Percentiles rank a stretch among this genome's conserved stretches.
phyloP scores from a whole-genome alignment of 352 stramenopile species.

The Phytophthora podocarpi region DNA sequence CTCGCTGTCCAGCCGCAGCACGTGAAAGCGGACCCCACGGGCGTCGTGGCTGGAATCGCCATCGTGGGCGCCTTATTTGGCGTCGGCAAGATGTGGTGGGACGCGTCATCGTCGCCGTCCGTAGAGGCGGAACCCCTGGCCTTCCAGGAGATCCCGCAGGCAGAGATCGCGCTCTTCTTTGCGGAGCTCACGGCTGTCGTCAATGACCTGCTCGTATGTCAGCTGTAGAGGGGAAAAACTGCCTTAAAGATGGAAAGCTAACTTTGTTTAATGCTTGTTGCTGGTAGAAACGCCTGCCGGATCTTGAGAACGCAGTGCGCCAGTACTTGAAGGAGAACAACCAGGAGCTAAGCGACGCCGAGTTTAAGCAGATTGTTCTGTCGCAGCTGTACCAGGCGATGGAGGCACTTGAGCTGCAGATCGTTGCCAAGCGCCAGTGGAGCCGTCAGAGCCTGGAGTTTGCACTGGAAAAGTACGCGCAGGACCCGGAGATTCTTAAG shows the following conservation, averaged over 20 bases:
- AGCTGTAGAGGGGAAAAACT: background rate
- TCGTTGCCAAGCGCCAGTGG: slow-evolving; percentile 70
- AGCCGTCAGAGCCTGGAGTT: slow-evolving; percentile 60
- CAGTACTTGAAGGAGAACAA: slow-evolving; percentile 76
- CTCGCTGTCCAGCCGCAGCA: slow-evolving; percentile 27
- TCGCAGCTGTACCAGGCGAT: slow-evolving; percentile 80
- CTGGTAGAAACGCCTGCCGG: slow-evolving; percentile 62
- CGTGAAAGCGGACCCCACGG: slow-evolving; percentile 58
- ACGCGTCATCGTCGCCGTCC: slow-evolving; percentile 53
- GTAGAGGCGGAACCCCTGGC: slow-evolving; percentile 4
- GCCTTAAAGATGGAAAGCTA: background rate
- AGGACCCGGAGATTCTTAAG: slow-evolving; percentile 65
- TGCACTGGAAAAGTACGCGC: slow-evolving; percentile 62
- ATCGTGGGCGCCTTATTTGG: slow-evolving; percentile 68
- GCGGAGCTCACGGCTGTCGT: slow-evolving; percentile 68
- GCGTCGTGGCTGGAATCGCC: slow-evolving; percentile 70
- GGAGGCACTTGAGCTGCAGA: slow-evolving; percentile 66
- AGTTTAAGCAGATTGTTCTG: slow-evolving; percentile 77
- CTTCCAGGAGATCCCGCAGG: slow-evolving; percentile 64
- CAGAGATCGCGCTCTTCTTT: slow-evolving; percentile 75
- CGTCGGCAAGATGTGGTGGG: slow-evolving; percentile 89
- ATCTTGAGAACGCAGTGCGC: slow-evolving; percentile 67
- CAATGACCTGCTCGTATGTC: slow-evolving; percentile 70
- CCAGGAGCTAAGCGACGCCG: slow-evolving; percentile 62
- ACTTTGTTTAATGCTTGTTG: slow-evolving; percentile 1